Evolutionary conservation across 2,329 filamentous ascomycete genomes (phyloP).

Genomic region (Aciculosporium take): DNA sequence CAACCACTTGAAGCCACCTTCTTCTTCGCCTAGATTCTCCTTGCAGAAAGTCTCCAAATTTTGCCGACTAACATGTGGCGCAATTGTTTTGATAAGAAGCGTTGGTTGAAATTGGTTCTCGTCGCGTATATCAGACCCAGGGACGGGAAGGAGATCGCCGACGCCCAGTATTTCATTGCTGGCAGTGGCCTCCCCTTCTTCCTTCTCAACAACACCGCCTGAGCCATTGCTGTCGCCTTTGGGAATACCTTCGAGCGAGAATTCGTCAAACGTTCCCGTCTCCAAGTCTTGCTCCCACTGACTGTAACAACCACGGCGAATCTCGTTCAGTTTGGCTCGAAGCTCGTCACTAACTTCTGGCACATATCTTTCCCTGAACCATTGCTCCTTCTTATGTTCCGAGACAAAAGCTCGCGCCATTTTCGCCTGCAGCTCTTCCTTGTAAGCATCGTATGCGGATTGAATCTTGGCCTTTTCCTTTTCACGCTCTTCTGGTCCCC

Average conservation of each 20-base stretch:
- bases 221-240: conserved; percentile 84
- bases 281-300: conserved; percentile 87
- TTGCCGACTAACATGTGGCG: conserved; percentile 83
- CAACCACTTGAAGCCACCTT: conserved; percentile 89
- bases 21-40: conserved; percentile 79
- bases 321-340: conserved; percentile 61
- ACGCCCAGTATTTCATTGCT: conserved; percentile 88
- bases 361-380: conserved; percentile 93
- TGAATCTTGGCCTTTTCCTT: conserved; percentile 71
- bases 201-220: conserved; percentile 77
- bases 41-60: conserved; percentile 92
- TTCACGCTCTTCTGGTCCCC: conserved; percentile 59
- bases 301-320: conserved; percentile 61
- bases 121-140: conserved; percentile 75
- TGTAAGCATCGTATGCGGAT: conserved; percentile 50
- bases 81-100: conserved; percentile 93
- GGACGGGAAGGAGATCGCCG: conserved; percentile 72
- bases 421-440: conserved; percentile 54
- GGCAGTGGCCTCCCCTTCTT: conserved; percentile 86
- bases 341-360: conserved; percentile 66
- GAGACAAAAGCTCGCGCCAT: conserved; percentile 85
- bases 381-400: conserved; percentile 89
- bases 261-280: conserved; percentile 78
- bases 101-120: conserved; percentile 82
- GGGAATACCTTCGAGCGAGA: conserved; percentile 83